A percentile compares a stretch with the other conserved stretches of the same genome.
phyloP scores from a whole-genome alignment of 139 green algal genomes.

The Asterochloris sp. region DNA sequence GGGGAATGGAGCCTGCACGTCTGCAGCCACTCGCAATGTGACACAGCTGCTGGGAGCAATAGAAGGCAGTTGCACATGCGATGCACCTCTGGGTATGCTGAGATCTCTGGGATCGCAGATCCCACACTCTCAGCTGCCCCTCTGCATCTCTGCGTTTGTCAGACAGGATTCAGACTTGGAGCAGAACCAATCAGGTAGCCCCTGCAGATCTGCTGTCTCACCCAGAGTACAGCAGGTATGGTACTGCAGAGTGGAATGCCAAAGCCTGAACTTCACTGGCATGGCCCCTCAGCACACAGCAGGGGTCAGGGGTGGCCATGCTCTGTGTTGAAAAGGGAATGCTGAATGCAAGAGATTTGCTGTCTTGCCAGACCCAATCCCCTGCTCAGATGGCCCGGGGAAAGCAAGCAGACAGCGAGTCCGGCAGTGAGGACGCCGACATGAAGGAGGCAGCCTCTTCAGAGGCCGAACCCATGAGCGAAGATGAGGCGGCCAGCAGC shows the following conservation, averaged over 20 bases:
- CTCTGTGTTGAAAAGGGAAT: not conserved
- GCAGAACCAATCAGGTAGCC: too few relatives aligned
- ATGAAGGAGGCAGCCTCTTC: not conserved
- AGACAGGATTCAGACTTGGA: not conserved
- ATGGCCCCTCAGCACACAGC: conserved; percentile 36
- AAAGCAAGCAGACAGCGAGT: not conserved
- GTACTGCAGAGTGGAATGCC: conserved; percentile 17
- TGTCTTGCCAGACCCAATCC: not conserved
- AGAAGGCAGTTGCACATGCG: not conserved
- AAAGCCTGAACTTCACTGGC: conserved; percentile 45
- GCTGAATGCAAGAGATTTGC: not conserved
- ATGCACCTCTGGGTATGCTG: conserved; percentile 16
- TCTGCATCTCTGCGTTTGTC: conserved; percentile 30
- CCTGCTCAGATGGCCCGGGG: not conserved
- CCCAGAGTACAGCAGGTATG: conserved; percentile 32
- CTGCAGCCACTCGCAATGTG: not conserved
- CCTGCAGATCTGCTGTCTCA: conserved; percentile 4
- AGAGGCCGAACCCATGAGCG: not conserved
- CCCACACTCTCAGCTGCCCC: conserved; percentile 38
- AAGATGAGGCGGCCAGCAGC: conserved; percentile 10
- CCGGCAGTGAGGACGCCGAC: not conserved
- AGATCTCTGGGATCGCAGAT: conserved; percentile 14
- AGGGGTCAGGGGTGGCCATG: conserved; percentile 17
- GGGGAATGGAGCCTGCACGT: conserved; percentile 27
- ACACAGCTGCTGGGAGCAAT: not conserved